Evolutionary conservation across 2,329 filamentous ascomycete genomes (phyloP).

Genomic region (Trichoderma arundinaceum): DNA sequence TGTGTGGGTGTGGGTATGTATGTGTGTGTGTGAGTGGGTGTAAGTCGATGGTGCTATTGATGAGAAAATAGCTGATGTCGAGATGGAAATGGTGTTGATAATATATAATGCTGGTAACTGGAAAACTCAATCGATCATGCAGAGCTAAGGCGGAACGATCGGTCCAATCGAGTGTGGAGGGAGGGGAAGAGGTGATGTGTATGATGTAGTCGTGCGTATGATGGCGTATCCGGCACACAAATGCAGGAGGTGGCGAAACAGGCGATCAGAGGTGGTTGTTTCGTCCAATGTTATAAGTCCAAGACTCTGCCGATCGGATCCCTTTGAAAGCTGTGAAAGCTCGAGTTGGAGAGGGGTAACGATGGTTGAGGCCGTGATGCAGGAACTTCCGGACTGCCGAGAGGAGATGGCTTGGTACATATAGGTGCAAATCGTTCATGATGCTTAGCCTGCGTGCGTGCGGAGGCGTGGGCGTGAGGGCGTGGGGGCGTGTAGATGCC

Average conservation of each 20-base stretch:
- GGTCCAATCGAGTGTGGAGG: slow-evolving; percentile 19
- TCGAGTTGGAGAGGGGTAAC: not conserved
- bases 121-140: slow-evolving; percentile 24
- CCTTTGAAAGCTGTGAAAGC: not conserved
- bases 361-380: slow-evolving; percentile 17
- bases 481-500: slow-evolving; percentile 12
- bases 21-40: slow-evolving; percentile 11
- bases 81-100: slow-evolving; percentile 22
- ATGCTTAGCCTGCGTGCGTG: slow-evolving; percentile 11
- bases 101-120: slow-evolving; percentile 11
- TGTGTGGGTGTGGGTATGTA: slow-evolving; percentile 5
- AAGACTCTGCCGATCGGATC: slow-evolving; percentile 12
- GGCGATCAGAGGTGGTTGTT: slow-evolving; percentile 11
- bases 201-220: slow-evolving; percentile 30
- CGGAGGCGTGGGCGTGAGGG: slow-evolving; percentile 14
- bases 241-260: slow-evolving; percentile 29
- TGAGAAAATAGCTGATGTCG: slow-evolving; percentile 1
- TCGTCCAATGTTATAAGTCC: slow-evolving; percentile 13
- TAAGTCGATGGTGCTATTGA: slow-evolving; percentile 25
- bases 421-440: slow-evolving; percentile 23
- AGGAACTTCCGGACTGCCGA: slow-evolving; percentile 22
- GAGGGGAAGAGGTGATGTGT: slow-evolving; percentile 22
- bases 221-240: slow-evolving; percentile 20
- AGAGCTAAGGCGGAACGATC: slow-evolving; percentile 25
- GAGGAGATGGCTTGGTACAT: slow-evolving; percentile 22